Base-by-base conservation (phyloP, 2,329 filamentous ascomycete species). In the Neopestalotiopsis sp. region DNA sequence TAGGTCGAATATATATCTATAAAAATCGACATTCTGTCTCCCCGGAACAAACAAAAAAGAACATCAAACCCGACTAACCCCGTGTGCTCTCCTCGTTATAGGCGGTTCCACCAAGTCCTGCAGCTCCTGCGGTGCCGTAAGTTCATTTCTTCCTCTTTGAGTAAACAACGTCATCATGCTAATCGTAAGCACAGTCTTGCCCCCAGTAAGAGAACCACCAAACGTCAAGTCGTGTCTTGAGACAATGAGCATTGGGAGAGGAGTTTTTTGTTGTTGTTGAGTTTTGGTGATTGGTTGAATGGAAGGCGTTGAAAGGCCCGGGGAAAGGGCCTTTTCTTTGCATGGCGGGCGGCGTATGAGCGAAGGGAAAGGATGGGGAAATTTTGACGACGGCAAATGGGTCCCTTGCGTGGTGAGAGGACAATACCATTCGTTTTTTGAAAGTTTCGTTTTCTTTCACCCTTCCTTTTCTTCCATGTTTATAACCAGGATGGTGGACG, bases 51-150 rank as follows among this genome's bases (percentile, higher is more conserved):
- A 14, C 3, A 17, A 42, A 42, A 45, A n/a, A 45, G n/a, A 45
- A 5, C 2, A 45, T n/a, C 42, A 0, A n/a, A 4, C 14, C n/a
- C 34, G 6, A 38, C 34, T 38, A 38, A 38, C 34, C 10, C 34
- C 34, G 34, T 7, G 34, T 38, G 34, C 34, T 38, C 34, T 10
- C 24, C 42, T 49, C n/a, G n/a, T 49, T 12, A 52, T 52, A 52
- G 45, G 45, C 61, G 81, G 81, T 73, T 74, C 75, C 57, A 74
- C 74, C 81, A 90, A 90, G 86, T 84, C 82, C 70, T 90, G 88
- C 82, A 74, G 75, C 69, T 81, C 83, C 69, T 90, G 88, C 81
- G 88, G 88, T 68, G 86, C 88, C 75, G 88, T 90, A 82, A 75
- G 87, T 83, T 42, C 24, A 28, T 42, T 38, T 52, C 67, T 40